Evolutionary conservation across 169 alveolate species (phyloP).

Genomic region (Plasmodium reichenowi): DNA sequence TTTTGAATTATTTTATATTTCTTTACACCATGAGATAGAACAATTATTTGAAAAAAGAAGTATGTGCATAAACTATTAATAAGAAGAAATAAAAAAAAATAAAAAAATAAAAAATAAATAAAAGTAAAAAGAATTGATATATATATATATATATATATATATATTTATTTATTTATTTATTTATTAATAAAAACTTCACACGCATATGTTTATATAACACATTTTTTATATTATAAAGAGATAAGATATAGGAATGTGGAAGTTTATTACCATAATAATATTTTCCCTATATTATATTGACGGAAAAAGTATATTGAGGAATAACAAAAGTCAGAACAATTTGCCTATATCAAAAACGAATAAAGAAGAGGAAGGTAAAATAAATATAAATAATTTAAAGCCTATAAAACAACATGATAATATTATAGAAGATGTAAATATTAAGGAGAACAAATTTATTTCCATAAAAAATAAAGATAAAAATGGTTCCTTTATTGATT

Average conservation of each 20-base stretch:
- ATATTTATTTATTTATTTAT: too few species aligned
- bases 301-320: slow-evolving; percentile 15
- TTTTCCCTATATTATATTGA: slow-evolving; percentile 10
- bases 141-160: too few species aligned
- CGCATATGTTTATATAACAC: background rate
- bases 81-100: too few species aligned
- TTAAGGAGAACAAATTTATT: background rate
- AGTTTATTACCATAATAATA: slow-evolving; percentile 10
- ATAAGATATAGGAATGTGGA: slow-evolving; percentile 6
- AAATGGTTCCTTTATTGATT: slow-evolving; percentile 46
- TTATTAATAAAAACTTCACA: background rate
- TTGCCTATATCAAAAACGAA: background rate
- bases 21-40: too few species aligned
- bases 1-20: too few species aligned
- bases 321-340: background rate
- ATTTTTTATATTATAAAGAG: background rate
- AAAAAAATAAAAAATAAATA: too few species aligned
- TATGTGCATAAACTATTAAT: too few species aligned
- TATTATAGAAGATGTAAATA: background rate
- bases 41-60: too few species aligned
- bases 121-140: too few species aligned
- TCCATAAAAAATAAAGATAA: background rate
- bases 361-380: background rate
- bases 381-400: slow-evolving; percentile 10
- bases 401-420: background rate